phyloP scores from a whole-genome alignment of 2,329 filamentous ascomycete genomes.

The Didymella pomorum region DNA sequence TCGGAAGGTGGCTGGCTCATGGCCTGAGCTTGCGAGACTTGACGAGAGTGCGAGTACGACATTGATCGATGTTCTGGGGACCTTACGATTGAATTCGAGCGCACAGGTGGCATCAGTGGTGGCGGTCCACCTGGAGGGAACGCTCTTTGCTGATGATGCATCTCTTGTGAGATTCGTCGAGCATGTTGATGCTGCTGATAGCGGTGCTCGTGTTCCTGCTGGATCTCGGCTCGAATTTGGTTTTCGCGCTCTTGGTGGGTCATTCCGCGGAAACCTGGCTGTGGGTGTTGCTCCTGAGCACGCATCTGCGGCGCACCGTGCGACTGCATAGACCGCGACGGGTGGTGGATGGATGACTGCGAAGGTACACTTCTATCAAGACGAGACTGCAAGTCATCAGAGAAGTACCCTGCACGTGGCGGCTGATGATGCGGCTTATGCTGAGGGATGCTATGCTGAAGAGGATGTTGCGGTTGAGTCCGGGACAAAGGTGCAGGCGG shows the following conservation, averaged over 20 bases:
- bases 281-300: slow-evolving; percentile 39
- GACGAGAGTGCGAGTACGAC: slow-evolving; percentile 40
- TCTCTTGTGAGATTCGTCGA: slow-evolving; percentile 45
- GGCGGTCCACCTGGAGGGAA: slow-evolving; percentile 32
- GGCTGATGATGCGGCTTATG: slow-evolving; percentile 41
- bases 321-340: slow-evolving; percentile 36
- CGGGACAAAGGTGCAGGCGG: slow-evolving; percentile 38
- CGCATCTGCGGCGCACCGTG: slow-evolving; percentile 39
- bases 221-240: slow-evolving; percentile 33
- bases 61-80: slow-evolving; percentile 46
- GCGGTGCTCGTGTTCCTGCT: slow-evolving; percentile 46
- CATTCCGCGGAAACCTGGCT: slow-evolving; percentile 35
- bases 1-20: slow-evolving; percentile 35
- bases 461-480: slow-evolving; percentile 38
- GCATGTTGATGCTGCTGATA: slow-evolving; percentile 40
- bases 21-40: slow-evolving; percentile 36
- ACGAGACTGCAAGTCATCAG: slow-evolving; percentile 42
- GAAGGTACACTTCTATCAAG: slow-evolving; percentile 41
- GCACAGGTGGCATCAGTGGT: slow-evolving; percentile 37
- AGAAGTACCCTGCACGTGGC: slow-evolving; percentile 49
- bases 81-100: slow-evolving; percentile 33
- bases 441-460: slow-evolving; percentile 38
- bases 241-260: slow-evolving; percentile 42
- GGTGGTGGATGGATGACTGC: slow-evolving; percentile 37
- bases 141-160: slow-evolving; percentile 35